A percentile compares a stretch with the other conserved stretches of the same genome.
These are phyloP conservation scores for Euclidium syriacum DNA, from an alignment of 345 rosid genomes.

Conservation along the genomic window DNA sequence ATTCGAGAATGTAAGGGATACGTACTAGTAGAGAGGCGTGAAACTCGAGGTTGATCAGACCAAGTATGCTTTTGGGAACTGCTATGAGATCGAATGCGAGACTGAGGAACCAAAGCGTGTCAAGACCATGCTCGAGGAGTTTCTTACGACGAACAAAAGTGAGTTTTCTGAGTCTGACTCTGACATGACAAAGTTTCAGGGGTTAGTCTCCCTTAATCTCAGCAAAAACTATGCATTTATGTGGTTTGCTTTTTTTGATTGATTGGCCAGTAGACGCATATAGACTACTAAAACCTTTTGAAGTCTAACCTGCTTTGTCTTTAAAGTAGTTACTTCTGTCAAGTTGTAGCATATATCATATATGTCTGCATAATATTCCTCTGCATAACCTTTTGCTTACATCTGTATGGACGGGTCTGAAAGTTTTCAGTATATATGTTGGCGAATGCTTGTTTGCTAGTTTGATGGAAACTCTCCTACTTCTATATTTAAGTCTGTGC, in stretches of 20 bases:
- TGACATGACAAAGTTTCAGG: conserved; percentile 61
- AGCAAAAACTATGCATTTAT: too few relatives aligned
- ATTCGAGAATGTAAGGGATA: conserved; percentile 66
- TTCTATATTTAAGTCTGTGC: too few relatives aligned
- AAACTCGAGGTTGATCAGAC: conserved; percentile 88
- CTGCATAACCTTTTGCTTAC: too few relatives aligned
- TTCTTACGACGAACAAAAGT: conserved; percentile 51
- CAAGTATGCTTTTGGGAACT: conserved; percentile 56
- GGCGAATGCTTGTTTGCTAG: too few relatives aligned
- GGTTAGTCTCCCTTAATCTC: conserved; percentile 25
- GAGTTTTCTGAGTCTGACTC: conserved; percentile 54
- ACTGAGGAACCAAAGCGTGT: conserved; percentile 60
- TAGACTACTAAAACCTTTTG: not conserved
- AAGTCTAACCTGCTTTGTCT: not conserved
- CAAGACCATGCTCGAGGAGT: conserved; percentile 55
- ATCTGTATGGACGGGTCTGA: too few relatives aligned
- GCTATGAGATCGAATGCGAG: conserved; percentile 84
- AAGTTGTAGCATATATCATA: too few relatives aligned
- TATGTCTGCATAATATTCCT: too few relatives aligned
- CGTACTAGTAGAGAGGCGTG: conserved; percentile 62
- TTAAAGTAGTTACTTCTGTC: too few relatives aligned
- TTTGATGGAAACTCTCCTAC: too few relatives aligned
- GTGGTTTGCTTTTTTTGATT: too few relatives aligned
- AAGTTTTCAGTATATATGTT: too few relatives aligned
- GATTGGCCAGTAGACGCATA: too few relatives aligned